phyloP scores from a whole-genome alignment of 2,329 filamentous ascomycete species.

The Penicillium sp. region DNA sequence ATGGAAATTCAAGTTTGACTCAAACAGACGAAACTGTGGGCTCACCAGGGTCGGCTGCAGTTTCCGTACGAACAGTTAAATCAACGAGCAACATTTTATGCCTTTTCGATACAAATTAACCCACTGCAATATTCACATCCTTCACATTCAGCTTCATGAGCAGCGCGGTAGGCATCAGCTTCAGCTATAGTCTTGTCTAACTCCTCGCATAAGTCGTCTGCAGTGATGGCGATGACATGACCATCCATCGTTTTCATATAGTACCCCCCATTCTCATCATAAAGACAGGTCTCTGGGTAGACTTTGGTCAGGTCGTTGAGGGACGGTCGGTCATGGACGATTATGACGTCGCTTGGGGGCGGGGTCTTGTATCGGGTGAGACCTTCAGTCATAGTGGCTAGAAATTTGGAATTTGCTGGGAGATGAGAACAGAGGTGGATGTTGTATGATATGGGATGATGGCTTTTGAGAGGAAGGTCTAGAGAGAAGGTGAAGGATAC shows the following conservation, averaged over 20 bases:
- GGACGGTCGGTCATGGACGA: not conserved
- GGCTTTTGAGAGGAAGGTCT: not conserved
- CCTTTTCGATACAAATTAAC: no score
- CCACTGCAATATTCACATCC: no score
- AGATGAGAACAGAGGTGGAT: no score
- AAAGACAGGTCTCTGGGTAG: not conserved
- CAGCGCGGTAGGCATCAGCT: not conserved
- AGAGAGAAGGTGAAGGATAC: no score
- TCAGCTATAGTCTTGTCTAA: not conserved
- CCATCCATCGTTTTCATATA: not conserved
- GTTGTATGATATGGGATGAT: not conserved
- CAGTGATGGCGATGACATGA: not conserved
- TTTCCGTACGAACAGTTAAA: no score
- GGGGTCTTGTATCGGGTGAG: not conserved
- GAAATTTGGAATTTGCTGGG: not conserved
- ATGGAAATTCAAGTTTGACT: no score
- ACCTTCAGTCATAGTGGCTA: not conserved
- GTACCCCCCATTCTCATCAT: not conserved
- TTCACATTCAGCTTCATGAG: no score
- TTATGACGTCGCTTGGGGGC: not conserved
- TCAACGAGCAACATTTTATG: no score
- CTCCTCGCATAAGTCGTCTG: not conserved
- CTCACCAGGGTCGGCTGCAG: no score
- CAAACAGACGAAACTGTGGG: no score
- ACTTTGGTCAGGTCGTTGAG: not conserved